Conservation (phyloP, 768 basidiomycete species). For the Rhodotorula kratochvilovae region DNA sequence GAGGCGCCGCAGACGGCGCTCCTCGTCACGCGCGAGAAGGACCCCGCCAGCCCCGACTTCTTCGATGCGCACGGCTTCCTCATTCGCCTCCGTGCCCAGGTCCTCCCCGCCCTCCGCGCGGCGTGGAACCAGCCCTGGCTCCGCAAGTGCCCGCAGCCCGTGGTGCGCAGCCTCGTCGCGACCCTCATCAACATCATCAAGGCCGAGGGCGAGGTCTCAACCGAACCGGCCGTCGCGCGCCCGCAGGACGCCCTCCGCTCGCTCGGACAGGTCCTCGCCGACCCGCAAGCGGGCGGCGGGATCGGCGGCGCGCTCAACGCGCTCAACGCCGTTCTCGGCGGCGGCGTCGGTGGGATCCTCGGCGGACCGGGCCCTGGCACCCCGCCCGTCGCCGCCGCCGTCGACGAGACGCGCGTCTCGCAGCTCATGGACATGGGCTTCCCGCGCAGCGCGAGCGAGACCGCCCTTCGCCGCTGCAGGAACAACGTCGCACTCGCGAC, state of each 20-base stretch:
- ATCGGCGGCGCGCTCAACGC: slow-evolving; percentile 14
- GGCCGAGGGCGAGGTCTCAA: slow-evolving; percentile 71
- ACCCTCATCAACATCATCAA: slow-evolving; percentile 74
- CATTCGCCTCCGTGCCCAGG: slow-evolving; percentile 67
- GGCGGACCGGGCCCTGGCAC: slow-evolving; percentile 40
- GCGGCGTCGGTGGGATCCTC: slow-evolving; percentile 8
- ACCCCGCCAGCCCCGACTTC: slow-evolving; percentile 56
- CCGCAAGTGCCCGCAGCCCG: slow-evolving; percentile 61
- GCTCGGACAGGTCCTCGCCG: slow-evolving; percentile 3
- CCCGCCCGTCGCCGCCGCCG: slow-evolving; percentile 51
- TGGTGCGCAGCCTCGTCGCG: slow-evolving; percentile 70
- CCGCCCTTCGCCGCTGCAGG: slow-evolving; percentile 73
- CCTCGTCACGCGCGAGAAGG: slow-evolving; percentile 67
- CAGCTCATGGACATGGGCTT: slow-evolving; percentile 97
- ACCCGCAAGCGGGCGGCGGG: background rate
- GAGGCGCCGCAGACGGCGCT: slow-evolving; percentile 78
- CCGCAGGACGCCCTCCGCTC: slow-evolving; percentile 1
- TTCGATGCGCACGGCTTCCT: slow-evolving; percentile 85
- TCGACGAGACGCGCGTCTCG: slow-evolving; percentile 69
- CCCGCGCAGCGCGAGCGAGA: slow-evolving; percentile 75
- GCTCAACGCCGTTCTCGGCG: slow-evolving; percentile 18
- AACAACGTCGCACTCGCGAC: slow-evolving; percentile 88
- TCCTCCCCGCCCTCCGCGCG: slow-evolving; percentile 62
- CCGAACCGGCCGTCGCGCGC: slow-evolving; percentile 47
- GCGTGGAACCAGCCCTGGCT: slow-evolving; percentile 87